Evolutionary conservation across 495 filamentous ascomycete species (phyloP), one percentile per base, ranked within the genome.

Genomic region (Cercophora samala): DNA sequence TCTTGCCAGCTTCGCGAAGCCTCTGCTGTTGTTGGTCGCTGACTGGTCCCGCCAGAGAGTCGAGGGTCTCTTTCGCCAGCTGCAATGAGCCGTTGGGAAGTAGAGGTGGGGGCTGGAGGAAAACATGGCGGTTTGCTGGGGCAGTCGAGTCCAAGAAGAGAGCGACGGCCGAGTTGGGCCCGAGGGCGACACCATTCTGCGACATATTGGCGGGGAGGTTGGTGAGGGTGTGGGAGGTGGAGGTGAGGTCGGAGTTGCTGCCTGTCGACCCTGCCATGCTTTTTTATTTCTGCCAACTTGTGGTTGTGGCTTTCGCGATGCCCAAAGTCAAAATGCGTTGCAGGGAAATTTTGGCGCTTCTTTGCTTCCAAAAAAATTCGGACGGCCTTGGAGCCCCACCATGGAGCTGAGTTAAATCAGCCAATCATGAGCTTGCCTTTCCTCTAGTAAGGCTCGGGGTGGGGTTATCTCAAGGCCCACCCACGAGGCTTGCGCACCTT

Each of bases 21-120:
- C 86, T 81, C 64, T 81, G 69, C 58, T 83, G 78, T 76, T 94
- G 87, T 69, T 87, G 82, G 37, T 89, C 83, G 65, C 86, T 88
- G 65, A 95, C 78, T 62, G 85, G 87, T 3, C 80, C 74, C 18
- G 93, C 93, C 32, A 96, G 82, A 56, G 87, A 84, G 73, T 97
- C 93, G 17, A 97, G 78, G 42, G 86, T 90, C 42, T 83, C 80
- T 77, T 96, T 96, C 13, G 89, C 89, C 55, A 91, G 83, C 25
- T 85, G 82, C 18, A 92, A 78, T 17, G 90, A 86, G 1, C 87
- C 84, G 25, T 82, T 76, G 24, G 90, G 86, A n/a, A 95, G 78
- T 18, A 84, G 73, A 24, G 81, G 69, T 6, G 87, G 76, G 4
- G 93, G 92, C 60, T 88, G 87, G 37, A 97, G 81, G 72, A 97